A percentile compares a stretch with the other conserved stretches of the same genome.
Evolutionary conservation across 2,329 filamentous ascomycete genomes (phyloP).

Genomic region (Cladophialophora exuberans): DNA sequence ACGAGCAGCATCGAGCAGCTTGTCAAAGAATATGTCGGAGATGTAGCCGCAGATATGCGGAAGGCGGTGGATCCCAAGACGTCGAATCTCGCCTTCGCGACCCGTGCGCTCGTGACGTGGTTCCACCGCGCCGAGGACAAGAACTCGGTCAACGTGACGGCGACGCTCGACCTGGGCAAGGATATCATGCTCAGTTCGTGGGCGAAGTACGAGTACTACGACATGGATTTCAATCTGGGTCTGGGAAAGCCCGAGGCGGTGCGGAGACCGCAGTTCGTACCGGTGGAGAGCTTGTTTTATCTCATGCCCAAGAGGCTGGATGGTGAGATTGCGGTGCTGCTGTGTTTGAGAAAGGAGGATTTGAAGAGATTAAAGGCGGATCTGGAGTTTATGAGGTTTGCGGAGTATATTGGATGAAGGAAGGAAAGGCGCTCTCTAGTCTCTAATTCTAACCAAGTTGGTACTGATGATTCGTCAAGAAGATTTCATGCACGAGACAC

Average conservation of each 20-base stretch:
- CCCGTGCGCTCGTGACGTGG: constrained; percentile 48
- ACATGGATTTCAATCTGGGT: constrained; percentile 52
- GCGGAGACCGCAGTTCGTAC: constrained; percentile 51
- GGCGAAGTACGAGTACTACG: constrained; percentile 52
- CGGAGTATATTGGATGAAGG: constrained; percentile 30
- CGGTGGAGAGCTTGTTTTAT: constrained; percentile 55
- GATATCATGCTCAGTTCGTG: constrained; percentile 61
- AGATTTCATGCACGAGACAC: no score
- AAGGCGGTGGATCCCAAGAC: constrained; percentile 42
- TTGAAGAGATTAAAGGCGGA: constrained; percentile 50
- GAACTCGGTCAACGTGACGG: constrained; percentile 42
- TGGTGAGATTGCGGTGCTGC: constrained; percentile 49
- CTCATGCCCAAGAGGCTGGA: constrained; percentile 51
- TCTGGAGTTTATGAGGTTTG: constrained; percentile 47
- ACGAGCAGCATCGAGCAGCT: constrained; percentile 35
- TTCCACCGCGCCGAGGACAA: constrained; percentile 39
- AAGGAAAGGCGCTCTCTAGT: no score
- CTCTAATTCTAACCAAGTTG: no score
- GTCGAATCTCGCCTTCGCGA: constrained; percentile 41
- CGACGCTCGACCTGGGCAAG: constrained; percentile 40
- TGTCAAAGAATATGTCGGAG: constrained; percentile 40
- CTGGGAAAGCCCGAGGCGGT: constrained; percentile 54
- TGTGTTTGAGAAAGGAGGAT: constrained; percentile 55
- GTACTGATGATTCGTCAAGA: no score
- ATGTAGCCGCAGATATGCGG: constrained; percentile 46